phyloP scores from a whole-genome alignment of 768 basidiomycete genomes.

The Pisolithus marmoratus region DNA sequence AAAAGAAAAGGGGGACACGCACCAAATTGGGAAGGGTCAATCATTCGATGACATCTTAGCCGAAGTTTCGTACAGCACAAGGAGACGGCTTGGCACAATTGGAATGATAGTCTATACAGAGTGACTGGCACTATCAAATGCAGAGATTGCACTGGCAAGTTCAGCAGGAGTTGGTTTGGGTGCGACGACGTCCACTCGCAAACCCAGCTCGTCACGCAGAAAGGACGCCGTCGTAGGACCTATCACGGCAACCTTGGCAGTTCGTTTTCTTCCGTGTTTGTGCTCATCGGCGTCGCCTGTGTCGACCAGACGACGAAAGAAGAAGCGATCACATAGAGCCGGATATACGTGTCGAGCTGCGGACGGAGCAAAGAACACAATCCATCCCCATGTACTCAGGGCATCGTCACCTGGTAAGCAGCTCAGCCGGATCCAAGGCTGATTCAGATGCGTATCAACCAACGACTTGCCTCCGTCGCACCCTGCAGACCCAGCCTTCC shows the following conservation, averaged over 20 bases:
- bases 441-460: too few relatives aligned
- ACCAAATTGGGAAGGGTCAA: not conserved
- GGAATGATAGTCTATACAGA: too few relatives aligned
- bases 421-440: too few relatives aligned
- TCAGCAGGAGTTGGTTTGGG: constrained; percentile 51
- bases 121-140: constrained; percentile 9
- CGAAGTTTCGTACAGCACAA: not conserved
- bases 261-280: not conserved
- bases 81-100: not conserved
- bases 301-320: constrained; percentile 22
- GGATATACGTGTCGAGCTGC: constrained; percentile 55
- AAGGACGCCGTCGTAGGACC: constrained; percentile 60
- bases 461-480: too few relatives aligned
- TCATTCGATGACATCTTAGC: too few relatives aligned
- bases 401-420: not conserved
- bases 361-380: constrained; percentile 74
- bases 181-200: constrained; percentile 52
- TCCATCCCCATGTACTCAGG: constrained; percentile 47
- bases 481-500: constrained; percentile 15
- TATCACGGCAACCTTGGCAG: constrained; percentile 50
- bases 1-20: not conserved
- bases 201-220: constrained; percentile 37
- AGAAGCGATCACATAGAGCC: constrained; percentile 40
- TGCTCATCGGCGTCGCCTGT: too few relatives aligned
- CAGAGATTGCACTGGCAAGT: constrained; percentile 30